Evolutionary conservation across 176 grass and related monocot genomes (phyloP).

Genomic region (Triticum turgidum): DNA sequence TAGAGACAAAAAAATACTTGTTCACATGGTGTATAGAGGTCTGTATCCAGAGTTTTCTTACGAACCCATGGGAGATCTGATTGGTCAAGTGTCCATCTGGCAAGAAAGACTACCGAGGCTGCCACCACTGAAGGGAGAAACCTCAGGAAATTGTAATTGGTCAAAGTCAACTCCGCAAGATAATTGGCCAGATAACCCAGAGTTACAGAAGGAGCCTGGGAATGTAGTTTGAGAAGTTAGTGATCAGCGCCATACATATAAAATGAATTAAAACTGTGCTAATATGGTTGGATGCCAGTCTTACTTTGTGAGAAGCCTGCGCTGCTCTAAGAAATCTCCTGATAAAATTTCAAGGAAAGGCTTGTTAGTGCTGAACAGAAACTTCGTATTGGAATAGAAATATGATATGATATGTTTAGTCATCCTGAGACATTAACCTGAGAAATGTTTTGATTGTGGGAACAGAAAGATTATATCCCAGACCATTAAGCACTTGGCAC

Average conservation of each 20-base stretch:
- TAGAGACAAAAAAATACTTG: neutral
- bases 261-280: slow-evolving; percentile 20
- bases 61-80: slow-evolving; percentile 79
- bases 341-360: slow-evolving; percentile 23
- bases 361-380: slow-evolving; percentile 8
- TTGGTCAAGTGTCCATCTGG: slow-evolving; percentile 83
- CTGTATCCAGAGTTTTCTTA: slow-evolving; percentile 3
- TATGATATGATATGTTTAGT: neutral
- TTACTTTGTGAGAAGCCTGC: slow-evolving; percentile 65
- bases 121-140: slow-evolving; percentile 83
- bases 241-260: slow-evolving; percentile 11
- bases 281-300: slow-evolving; percentile 27
- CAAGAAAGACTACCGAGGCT: slow-evolving; percentile 82
- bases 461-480: slow-evolving; percentile 75
- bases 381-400: too few species aligned
- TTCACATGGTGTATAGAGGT: neutral
- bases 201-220: slow-evolving; percentile 43
- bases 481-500: slow-evolving; percentile 47
- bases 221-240: slow-evolving; percentile 26
- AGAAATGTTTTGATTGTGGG: slow-evolving; percentile 87
- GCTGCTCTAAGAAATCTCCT: slow-evolving; percentile 93
- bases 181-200: slow-evolving; percentile 74
- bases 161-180: slow-evolving; percentile 75
- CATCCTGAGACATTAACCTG: slow-evolving; percentile 46
- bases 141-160: slow-evolving; percentile 67